Evolutionary conservation across 345 rosid species (phyloP).

Genomic region (Gossypium raimondii): DNA sequence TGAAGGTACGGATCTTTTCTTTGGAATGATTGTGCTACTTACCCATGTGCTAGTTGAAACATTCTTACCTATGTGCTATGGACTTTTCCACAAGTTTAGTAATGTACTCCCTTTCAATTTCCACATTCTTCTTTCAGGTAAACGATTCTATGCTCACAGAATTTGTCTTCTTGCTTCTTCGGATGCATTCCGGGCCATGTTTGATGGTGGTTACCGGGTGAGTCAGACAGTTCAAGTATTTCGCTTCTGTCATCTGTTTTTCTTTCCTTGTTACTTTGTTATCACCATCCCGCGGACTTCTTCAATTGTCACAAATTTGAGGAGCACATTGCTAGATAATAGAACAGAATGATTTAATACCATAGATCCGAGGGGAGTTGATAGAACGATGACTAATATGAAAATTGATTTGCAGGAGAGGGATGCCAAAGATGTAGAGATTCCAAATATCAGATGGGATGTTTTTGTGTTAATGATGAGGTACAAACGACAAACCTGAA

Average conservation of each 20-base stretch:
- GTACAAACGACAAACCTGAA: conserved; percentile 20
- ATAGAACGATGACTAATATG: neutral
- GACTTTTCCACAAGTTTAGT: neutral
- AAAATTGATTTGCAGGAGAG: conserved; percentile 46
- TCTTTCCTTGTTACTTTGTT: neutral
- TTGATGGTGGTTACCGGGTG: conserved; percentile 73
- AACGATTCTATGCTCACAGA: conserved; percentile 65
- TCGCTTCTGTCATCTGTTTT: neutral
- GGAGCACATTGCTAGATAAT: neutral
- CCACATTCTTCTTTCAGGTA: conserved; percentile 32
- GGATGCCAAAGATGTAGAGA: conserved; percentile 63
- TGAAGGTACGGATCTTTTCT: conserved; percentile 39
- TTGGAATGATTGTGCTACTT: neutral
- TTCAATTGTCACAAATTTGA: neutral
- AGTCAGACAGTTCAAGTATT: conserved; percentile 12
- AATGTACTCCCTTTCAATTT: neutral
- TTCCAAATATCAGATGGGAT: conserved; percentile 73
- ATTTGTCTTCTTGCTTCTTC: conserved; percentile 77
- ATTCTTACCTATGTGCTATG: no score
- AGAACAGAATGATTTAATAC: neutral
- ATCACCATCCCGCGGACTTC: neutral
- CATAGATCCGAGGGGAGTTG: neutral
- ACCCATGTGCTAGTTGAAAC: no score
- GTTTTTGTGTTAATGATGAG: conserved; percentile 80
- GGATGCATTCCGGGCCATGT: conserved; percentile 79